Base-by-base conservation (phyloP, 1,284 basidiomycete genomes). In the Bjerkandera adusta region DNA sequence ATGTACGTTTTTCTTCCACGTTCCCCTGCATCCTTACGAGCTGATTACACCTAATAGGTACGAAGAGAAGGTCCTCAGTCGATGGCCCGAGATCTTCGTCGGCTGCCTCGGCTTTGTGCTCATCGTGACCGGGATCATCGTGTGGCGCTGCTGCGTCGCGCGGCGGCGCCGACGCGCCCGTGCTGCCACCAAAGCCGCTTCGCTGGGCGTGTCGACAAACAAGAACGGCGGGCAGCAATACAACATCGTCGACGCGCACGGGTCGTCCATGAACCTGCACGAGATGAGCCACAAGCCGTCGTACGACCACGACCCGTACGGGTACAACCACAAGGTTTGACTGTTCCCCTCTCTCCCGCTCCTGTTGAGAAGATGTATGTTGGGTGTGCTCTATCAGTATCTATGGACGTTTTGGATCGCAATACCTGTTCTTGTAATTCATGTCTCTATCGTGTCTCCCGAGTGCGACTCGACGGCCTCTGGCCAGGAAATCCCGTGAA, bases 1-100 rank as follows among this genome's bases (percentile, higher is more conserved):
- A 69, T 71, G 57, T 81, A 79, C 52, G 30, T 44, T 12, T 37
- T 16, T 29, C 5, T 27, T n/a, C 16, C 21, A n/a, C 15, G 11
- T 27, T 33, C 30, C 7, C 20, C 15, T 13, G n/a, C n/a, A n/a
- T n/a, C n/a, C n/a, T n/a, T n/a, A n/a, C n/a, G n/a, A n/a, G n/a
- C n/a, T n/a, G n/a, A n/a, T n/a, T n/a, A n/a, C n/a, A 16, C 12
- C 16, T 13, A 11, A 22, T 35, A 64, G 63, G 44, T 55, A 62
- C 43, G 79, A 85, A 58, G 85, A 84, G 61, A 68, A 75, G 68
- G 69, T 89, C 21, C 73, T 87, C 50, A 82, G 80, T 56, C 79
- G 73, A 36, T 88, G 85, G 86, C 85, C 86, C 0, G 83, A 87
- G 57, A 89, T 89, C 58, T 71, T 89, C 50, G 55, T 73, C 21